Evolutionary conservation across 2,329 filamentous ascomycete genomes (phyloP).

Genomic region (Boeremia exigua): DNA sequence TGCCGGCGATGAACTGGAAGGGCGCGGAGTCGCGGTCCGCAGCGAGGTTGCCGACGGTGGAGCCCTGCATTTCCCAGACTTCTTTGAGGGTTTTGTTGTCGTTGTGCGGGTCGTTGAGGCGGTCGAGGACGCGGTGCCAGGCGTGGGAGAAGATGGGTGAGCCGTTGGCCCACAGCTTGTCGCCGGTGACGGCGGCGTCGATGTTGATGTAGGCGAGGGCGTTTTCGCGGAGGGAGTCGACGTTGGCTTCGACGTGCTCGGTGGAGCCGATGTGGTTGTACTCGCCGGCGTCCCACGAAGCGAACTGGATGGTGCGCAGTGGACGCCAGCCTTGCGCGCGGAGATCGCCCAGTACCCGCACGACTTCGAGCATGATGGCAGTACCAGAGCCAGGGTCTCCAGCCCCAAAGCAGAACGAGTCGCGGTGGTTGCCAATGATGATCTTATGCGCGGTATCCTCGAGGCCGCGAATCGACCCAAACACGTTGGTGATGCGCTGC

Average conservation of each 20-base stretch:
- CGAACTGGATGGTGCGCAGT: conserved; percentile 92
- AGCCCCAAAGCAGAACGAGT: conserved; percentile 89
- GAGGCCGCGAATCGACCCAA: conserved; percentile 81
- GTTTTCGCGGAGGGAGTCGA: conserved; percentile 73
- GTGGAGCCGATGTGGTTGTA: conserved; percentile 95
- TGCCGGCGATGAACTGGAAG: conserved; percentile 91
- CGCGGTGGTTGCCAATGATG: conserved; percentile 90
- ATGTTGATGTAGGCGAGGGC: conserved; percentile 92
- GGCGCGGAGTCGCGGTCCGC: conserved; percentile 83
- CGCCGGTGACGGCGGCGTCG: conserved; percentile 79
- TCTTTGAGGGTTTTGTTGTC: conserved; percentile 73
- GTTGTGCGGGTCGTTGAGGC: conserved; percentile 72
- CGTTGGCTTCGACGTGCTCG: conserved; percentile 88
- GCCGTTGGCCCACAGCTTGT: conserved; percentile 76
- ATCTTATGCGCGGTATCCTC: conserved; percentile 85
- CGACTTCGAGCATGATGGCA: conserved; percentile 88
- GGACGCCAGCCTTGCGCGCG: conserved; percentile 83
- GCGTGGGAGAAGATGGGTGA: conserved; percentile 80
- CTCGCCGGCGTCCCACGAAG: conserved; percentile 92
- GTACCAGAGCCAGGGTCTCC: conserved; percentile 84
- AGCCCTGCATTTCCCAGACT: conserved; percentile 72
- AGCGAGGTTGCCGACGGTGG: conserved; percentile 70
- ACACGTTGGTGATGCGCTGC: conserved; percentile 90
- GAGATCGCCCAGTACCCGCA: conserved; percentile 82
- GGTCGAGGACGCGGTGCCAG: conserved; percentile 74